Evolutionary conservation across 768 basidiomycete species (phyloP), one percentile per base, ranked within the genome.

Genomic region (Boletus fagicola): DNA sequence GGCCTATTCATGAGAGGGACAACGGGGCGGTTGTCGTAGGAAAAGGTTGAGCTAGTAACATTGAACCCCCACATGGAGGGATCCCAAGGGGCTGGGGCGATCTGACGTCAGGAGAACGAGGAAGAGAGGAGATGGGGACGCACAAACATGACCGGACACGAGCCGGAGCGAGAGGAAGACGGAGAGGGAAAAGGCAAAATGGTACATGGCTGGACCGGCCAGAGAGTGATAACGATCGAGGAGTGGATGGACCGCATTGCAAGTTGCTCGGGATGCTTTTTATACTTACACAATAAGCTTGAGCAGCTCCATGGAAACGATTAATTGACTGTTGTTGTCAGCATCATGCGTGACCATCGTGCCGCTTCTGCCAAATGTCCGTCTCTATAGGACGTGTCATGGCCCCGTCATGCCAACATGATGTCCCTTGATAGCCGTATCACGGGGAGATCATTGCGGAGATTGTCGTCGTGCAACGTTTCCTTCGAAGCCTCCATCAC

Each of bases 11-110:
- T 42, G 28, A 79, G 73, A 3, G 80, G 78, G 0, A 64, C 59
- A 7, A 77, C 83, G 26, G 87, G 85, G 2, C 86, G 81, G 67
- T 88, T 87, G 64, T 87, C 86, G 68, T 85, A 85, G 5, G 72
- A 44, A 49, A 78, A 86, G 1, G 81, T 80, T 38, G 77, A 47
- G 8, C 62, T 56, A 1, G 85, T 86, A n/a, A 85, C 85, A 53
- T 87, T 86, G 76, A 84, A 88, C 1, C 87, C 86, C 57, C 63
- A 86, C 83, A 87, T 86, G 67, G 80, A 78, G 4, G 83, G 78
- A 56, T 82, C 77, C 70, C 72, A 85, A 16, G 82, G 60, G n/a
- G 80, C 83, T 82, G 54, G 9, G 49, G 4, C 11, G 44, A 20
- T 6, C 13, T 43, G 11, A 9, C 30, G 18, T 64, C 10, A 58